phyloP scores from a whole-genome alignment of 1,284 basidiomycete species.

The Trichosporon asahii region DNA sequence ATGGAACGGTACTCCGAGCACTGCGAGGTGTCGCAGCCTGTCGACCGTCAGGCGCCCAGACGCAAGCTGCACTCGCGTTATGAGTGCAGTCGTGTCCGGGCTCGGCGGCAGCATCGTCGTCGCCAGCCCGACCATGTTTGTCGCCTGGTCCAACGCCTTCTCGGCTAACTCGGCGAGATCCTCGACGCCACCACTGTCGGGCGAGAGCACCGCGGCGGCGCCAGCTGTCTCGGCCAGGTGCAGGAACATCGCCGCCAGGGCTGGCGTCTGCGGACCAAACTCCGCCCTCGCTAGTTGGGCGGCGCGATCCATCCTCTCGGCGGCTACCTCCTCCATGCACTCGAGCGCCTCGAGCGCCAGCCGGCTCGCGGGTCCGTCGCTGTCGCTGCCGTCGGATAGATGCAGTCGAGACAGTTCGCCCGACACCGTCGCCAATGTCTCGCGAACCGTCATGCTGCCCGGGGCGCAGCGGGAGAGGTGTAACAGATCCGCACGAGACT shows the following conservation, averaged over 20 bases:
- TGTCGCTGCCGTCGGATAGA: constrained; percentile 21
- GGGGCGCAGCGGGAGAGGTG: constrained; percentile 32
- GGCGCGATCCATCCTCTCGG: constrained; percentile 75
- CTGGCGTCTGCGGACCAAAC: constrained; percentile 42
- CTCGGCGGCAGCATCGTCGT: constrained; percentile 32
- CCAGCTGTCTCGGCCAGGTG: constrained; percentile 38
- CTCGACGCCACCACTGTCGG: constrained; percentile 39
- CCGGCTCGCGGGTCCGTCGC: constrained; percentile 38
- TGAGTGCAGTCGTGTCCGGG: constrained; percentile 37
- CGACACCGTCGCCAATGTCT: neutral
- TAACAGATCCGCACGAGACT: constrained; percentile 30
- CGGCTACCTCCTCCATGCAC: constrained; percentile 45
- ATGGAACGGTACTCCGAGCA: constrained; percentile 38
- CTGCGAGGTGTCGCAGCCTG: constrained; percentile 36
- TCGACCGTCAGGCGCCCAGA: constrained; percentile 40
- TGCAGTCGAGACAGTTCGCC: neutral
- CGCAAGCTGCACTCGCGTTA: constrained; percentile 46
- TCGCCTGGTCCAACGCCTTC: constrained; percentile 47
- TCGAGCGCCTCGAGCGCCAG: constrained; percentile 42
- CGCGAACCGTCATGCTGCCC: constrained; percentile 26
- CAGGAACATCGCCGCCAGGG: constrained; percentile 45
- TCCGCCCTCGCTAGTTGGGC: constrained; percentile 80
- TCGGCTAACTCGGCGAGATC: constrained; percentile 44
- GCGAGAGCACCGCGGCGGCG: constrained; percentile 33
- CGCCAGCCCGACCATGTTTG: constrained; percentile 47